Conservation (phyloP, 306 rosid species). For the Sicyos baderoa region DNA sequence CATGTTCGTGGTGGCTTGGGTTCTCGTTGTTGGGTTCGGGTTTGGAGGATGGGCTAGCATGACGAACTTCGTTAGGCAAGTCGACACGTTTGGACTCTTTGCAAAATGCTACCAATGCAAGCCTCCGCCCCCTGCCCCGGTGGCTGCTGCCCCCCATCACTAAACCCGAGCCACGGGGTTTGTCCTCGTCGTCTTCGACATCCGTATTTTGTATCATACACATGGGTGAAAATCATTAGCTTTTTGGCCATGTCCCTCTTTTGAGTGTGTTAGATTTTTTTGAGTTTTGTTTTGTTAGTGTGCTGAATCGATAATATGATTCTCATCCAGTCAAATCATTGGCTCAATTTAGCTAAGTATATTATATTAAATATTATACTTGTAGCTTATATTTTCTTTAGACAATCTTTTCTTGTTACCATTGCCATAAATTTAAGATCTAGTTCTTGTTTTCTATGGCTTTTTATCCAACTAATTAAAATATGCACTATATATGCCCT, state of each 20-base stretch:
- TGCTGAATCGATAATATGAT: conserved; percentile 26
- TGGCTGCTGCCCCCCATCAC: conserved; percentile 34
- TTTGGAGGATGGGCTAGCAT: conserved; percentile 99
- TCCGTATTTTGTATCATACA: conserved; percentile 47
- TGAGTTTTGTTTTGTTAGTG: not conserved
- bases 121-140: conserved; percentile 27
- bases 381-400: conserved; percentile 10
- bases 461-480: not conserved
- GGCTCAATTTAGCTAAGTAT: conserved; percentile 16
- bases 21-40: conserved; percentile 78
- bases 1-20: conserved; percentile 68
- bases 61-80: conserved; percentile 69
- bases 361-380: not conserved
- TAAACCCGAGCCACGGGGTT: not conserved
- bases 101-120: conserved; percentile 98
- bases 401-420: not conserved
- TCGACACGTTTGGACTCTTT: conserved; percentile 81
- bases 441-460: not conserved
- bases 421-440: not conserved
- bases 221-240: conserved; percentile 7
- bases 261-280: conserved; percentile 31
- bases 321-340: conserved; percentile 14
- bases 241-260: conserved; percentile 1
- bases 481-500: not conserved
- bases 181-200: not conserved